These are phyloP conservation scores for Nannizziopsis barbatae DNA, from an alignment of 2,329 filamentous ascomycete species.

Conservation along the genomic window DNA sequence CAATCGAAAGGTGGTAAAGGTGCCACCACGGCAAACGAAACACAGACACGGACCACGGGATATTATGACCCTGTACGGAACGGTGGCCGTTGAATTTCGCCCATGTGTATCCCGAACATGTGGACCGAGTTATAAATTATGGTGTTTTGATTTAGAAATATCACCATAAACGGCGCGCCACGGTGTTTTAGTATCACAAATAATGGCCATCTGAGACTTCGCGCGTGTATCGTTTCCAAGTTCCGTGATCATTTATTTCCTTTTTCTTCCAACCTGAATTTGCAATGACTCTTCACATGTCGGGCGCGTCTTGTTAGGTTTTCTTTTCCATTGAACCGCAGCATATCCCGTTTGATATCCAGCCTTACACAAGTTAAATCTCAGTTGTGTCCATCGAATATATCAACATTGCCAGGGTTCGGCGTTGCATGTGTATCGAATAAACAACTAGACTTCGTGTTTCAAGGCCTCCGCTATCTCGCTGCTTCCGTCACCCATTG, in stretches of 20 bases:
- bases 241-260: not conserved
- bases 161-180: not conserved
- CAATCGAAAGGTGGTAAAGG: constrained; percentile 20
- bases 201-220: not conserved
- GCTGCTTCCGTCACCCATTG: too few relatives aligned
- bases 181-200: not conserved
- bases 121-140: not conserved
- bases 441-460: not conserved
- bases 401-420: not conserved
- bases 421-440: not conserved
- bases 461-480: too few relatives aligned
- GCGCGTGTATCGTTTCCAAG: not conserved
- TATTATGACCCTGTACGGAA: constrained; percentile 36
- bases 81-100: constrained; percentile 20
- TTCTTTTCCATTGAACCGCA: not conserved
- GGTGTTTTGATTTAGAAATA: not conserved
- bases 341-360: constrained; percentile 1
- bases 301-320: not conserved
- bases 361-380: not conserved
- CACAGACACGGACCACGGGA: constrained; percentile 18
- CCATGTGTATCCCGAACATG: not conserved
- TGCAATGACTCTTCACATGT: not conserved
- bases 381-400: constrained; percentile 1
- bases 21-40: constrained; percentile 18
- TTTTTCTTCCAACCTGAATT: not conserved